Conservation (phyloP, 2,329 filamentous ascomycete species). For the Phyllosticta citribraziliensis region DNA sequence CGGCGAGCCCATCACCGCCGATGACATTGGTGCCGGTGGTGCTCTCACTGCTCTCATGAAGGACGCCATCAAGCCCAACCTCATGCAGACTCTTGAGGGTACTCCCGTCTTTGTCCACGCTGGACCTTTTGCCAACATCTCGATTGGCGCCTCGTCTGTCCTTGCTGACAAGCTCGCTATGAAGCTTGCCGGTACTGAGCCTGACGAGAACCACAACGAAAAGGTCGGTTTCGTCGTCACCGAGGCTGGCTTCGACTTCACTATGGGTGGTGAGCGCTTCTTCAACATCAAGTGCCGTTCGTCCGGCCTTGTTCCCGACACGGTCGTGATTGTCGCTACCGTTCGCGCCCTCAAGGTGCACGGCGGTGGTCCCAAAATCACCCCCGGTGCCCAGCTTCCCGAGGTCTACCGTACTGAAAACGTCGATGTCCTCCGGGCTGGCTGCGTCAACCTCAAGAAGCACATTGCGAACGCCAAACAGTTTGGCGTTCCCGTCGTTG, state of each 20-base stretch:
- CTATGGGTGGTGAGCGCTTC: constrained; percentile 98
- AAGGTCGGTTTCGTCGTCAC: constrained; percentile 92
- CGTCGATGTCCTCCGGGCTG: constrained; percentile 76
- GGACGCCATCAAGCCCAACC: constrained; percentile 96
- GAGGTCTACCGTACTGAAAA: constrained; percentile 91
- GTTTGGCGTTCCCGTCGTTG: constrained; percentile 88
- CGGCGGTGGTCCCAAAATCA: constrained; percentile 88
- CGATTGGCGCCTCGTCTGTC: constrained; percentile 91
- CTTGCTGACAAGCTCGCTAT: constrained; percentile 90
- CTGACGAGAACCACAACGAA: constrained; percentile 71
- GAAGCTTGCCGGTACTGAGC: constrained; percentile 90
- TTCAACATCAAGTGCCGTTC: constrained; percentile 99
- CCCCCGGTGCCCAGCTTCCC: constrained; percentile 73
- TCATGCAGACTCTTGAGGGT: constrained; percentile 97
- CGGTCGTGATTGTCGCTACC: constrained; percentile 90
- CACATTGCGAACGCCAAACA: constrained; percentile 83
- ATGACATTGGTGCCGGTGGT: constrained; percentile 87
- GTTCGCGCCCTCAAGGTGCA: constrained; percentile 95
- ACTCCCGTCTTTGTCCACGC: constrained; percentile 97
- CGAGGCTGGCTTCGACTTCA: constrained; percentile 97
- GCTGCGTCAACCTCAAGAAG: constrained; percentile 90
- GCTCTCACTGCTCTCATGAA: constrained; percentile 92
- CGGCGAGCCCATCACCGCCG: constrained; percentile 89
- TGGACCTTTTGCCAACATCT: constrained; percentile 96
- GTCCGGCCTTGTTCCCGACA: constrained; percentile 84